These are phyloP conservation scores for Rhazya stricta DNA, from an alignment of 257 asterid genomes.

Conservation along the genomic window DNA sequence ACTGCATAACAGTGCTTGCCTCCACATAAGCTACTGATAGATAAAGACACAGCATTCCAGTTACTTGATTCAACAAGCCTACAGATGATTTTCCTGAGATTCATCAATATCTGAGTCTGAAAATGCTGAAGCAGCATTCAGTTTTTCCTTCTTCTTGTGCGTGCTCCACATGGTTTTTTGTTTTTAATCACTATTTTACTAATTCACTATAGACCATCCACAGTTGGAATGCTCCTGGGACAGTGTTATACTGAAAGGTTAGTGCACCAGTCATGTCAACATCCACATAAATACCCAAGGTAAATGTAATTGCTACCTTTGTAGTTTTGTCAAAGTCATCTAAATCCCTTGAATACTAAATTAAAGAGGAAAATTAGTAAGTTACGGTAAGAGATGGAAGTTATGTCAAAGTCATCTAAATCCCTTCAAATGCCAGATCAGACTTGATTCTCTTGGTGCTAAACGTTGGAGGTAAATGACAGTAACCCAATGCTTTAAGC, in stretches of 20 bases:
- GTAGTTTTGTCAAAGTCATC: constrained; percentile 1
- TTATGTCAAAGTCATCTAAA: not conserved
- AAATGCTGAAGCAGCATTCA: not conserved
- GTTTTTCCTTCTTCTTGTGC: not conserved
- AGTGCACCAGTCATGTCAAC: not conserved
- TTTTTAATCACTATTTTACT: not conserved
- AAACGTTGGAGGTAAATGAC: not conserved
- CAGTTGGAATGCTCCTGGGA: not conserved
- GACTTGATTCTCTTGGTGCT: not conserved
- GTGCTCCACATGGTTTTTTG: not conserved
- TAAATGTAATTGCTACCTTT: not conserved
- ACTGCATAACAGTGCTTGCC: not conserved
- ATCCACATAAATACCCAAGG: not conserved
- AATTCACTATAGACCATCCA: not conserved
- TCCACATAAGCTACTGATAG: not conserved
- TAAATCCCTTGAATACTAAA: not conserved
- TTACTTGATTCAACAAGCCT: not conserved
- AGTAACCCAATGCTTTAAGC: not conserved
- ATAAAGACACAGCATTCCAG: not conserved
- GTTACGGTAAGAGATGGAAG: not conserved
- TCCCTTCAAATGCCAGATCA: not conserved
- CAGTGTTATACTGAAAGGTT: not conserved
- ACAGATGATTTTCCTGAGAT: not conserved
- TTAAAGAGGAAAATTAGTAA: not conserved
- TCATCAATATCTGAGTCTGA: not conserved